Evolutionary conservation across 768 basidiomycete genomes (phyloP).

Genomic region (Boletus rufocinnamomeus): DNA sequence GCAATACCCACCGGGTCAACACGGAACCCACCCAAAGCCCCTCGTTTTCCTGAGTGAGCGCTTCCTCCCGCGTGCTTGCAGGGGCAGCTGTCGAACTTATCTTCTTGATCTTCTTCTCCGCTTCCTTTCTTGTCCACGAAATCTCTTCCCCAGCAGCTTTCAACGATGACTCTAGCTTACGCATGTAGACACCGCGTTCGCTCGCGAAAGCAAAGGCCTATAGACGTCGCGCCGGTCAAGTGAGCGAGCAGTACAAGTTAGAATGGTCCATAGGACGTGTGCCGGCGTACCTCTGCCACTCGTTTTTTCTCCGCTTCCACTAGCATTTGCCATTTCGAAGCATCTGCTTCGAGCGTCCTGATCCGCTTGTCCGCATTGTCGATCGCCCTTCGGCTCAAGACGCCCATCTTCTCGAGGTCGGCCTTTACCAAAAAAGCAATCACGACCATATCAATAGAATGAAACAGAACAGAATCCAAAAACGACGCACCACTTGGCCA

Average conservation of each 20-base stretch:
- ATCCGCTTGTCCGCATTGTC: constrained; percentile 32
- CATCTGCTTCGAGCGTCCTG: constrained; percentile 34
- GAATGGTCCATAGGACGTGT: background rate
- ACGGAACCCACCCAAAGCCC: constrained; percentile 54
- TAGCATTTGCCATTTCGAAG: constrained; percentile 35
- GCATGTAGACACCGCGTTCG: constrained; percentile 34
- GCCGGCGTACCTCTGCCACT: constrained; percentile 41
- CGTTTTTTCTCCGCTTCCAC: constrained; percentile 43
- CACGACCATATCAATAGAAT: background rate
- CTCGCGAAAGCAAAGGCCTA: constrained; percentile 34
- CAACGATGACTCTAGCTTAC: constrained; percentile 23
- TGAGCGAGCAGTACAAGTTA: background rate
- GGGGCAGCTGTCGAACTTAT: constrained; percentile 34
- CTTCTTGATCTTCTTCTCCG: constrained; percentile 56
- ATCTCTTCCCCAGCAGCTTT: constrained; percentile 47
- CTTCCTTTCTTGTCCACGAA: constrained; percentile 48
- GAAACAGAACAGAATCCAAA: background rate
- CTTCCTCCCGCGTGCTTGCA: constrained; percentile 33
- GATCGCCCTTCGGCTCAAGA: constrained; percentile 33
- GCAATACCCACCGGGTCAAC: background rate
- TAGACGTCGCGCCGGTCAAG: background rate
- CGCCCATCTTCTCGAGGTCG: constrained; percentile 49
- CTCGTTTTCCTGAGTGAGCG: constrained; percentile 51
- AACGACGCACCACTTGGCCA: constrained; percentile 56
- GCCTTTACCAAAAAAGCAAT: constrained; percentile 27